phyloP scores from a whole-genome alignment of 306 rosid genomes.

The Abrus precatorius region DNA sequence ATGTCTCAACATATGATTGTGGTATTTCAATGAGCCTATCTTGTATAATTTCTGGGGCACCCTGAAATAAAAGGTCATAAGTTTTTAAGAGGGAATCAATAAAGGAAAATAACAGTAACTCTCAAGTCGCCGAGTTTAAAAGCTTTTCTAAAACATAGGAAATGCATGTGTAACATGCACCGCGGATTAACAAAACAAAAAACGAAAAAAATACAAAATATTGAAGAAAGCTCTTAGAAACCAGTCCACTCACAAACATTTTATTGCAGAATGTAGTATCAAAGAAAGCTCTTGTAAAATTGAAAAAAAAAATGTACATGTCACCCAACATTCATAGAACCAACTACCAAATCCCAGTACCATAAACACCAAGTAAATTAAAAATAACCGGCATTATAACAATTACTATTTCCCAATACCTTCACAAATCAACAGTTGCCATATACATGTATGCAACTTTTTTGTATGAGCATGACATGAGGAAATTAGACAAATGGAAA shows the following conservation, averaged over 20 bases:
- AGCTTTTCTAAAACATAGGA: conserved; percentile 15
- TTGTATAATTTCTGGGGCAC: conserved; percentile 99
- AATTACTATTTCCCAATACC: background rate
- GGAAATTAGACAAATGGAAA: background rate
- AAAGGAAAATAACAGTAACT: conserved; percentile 30
- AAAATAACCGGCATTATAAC: background rate
- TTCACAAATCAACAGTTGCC: background rate
- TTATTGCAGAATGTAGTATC: background rate
- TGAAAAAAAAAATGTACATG: background rate
- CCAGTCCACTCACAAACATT: conserved; percentile 23
- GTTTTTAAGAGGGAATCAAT: conserved; percentile 29
- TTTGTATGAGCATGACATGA: background rate
- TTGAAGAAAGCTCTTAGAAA: background rate
- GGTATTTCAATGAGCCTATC: conserved; percentile 85
- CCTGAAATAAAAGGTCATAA: conserved; percentile 62
- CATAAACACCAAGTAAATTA: background rate
- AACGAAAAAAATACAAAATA: background rate
- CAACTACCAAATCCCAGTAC: conserved; percentile 12
- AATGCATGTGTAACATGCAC: background rate
- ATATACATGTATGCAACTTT: too few species aligned
- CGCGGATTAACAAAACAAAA: background rate
- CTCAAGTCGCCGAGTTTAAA: background rate
- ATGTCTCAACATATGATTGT: conserved; percentile 81
- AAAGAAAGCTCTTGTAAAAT: conserved; percentile 21
- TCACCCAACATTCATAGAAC: conserved; percentile 24